Evolutionary conservation across 345 rosid genomes (phyloP).

Genomic region (Sonneratia caseolaris): DNA sequence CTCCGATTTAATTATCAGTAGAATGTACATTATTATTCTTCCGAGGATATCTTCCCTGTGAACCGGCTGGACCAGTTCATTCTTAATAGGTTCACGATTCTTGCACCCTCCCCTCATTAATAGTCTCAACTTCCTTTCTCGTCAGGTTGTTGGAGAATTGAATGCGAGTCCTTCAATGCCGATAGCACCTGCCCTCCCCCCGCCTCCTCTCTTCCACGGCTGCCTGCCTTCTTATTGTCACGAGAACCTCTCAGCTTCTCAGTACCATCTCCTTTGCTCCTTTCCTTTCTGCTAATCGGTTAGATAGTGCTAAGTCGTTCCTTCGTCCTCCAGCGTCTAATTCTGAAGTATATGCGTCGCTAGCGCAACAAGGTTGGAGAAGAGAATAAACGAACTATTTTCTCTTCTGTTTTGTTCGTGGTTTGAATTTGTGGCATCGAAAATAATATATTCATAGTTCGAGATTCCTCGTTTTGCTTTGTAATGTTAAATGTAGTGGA

Average conservation of each 20-base stretch:
- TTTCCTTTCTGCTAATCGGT: neutral
- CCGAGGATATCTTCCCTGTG: neutral
- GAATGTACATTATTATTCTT: neutral
- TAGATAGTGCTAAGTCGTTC: neutral
- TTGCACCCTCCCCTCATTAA: conserved; percentile 24
- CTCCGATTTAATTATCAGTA: neutral
- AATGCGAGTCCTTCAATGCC: conserved; percentile 36
- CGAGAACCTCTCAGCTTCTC: conserved; percentile 6
- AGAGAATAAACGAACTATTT: too few relatives aligned
- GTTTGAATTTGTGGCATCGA: neutral
- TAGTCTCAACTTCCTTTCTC: conserved; percentile 30
- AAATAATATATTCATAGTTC: neutral
- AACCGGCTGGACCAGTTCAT: neutral
- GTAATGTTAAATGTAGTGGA: neutral
- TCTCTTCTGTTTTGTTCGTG: too few relatives aligned
- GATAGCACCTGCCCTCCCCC: neutral
- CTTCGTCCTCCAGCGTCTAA: neutral
- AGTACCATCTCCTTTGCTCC: conserved; percentile 3
- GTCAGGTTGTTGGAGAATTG: conserved; percentile 33
- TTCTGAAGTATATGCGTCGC: too few relatives aligned
- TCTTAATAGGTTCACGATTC: conserved; percentile 25
- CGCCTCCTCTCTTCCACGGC: neutral
- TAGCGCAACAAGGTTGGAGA: too few relatives aligned
- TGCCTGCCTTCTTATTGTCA: conserved; percentile 7
- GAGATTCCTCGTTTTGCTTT: neutral